Evolutionary conservation across 192 early-diverging fungal genomes (phyloP).

Genomic region (Polychytrium aggregatum): DNA sequence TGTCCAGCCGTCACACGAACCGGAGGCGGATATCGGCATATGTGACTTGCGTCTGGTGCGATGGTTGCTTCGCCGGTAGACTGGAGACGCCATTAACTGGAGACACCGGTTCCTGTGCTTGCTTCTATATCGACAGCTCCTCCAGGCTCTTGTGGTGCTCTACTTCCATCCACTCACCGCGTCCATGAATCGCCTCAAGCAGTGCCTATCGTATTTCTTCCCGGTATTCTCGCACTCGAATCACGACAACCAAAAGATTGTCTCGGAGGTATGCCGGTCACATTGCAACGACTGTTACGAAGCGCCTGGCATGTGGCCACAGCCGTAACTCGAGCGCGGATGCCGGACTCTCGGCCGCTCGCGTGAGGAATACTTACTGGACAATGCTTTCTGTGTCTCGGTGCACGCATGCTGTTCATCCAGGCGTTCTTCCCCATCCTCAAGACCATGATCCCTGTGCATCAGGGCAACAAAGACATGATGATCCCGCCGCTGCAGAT

Average conservation of each 20-base stretch:
- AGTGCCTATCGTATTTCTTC: conserved; percentile 85
- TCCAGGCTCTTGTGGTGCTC: conserved; percentile 64
- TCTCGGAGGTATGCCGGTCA: not conserved
- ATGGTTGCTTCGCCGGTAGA: no score
- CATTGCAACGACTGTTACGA: not conserved
- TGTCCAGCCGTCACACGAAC: no score
- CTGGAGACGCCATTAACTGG: not conserved
- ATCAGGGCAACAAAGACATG: conserved; percentile 20
- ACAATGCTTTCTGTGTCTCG: no score
- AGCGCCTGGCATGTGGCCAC: not conserved
- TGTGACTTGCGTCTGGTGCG: no score
- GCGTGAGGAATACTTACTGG: not conserved
- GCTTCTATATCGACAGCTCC: no score
- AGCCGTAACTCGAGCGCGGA: no score
- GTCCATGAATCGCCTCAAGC: conserved; percentile 56
- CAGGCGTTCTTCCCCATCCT: conserved; percentile 27
- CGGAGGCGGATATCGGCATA: no score
- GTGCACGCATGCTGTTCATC: not conserved
- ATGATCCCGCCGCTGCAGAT: conserved; percentile 51
- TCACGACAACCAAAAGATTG: conserved; percentile 51
- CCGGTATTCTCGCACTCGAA: conserved; percentile 73
- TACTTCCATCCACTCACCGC: conserved; percentile 70
- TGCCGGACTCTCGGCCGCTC: not conserved
- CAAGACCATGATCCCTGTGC: conserved; percentile 17
- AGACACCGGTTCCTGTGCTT: not conserved